A percentile compares a stretch with the other conserved stretches of the same genome.
Conservation (phyloP, 129 eudicot species). For the Flaveria ramosissima region DNA sequence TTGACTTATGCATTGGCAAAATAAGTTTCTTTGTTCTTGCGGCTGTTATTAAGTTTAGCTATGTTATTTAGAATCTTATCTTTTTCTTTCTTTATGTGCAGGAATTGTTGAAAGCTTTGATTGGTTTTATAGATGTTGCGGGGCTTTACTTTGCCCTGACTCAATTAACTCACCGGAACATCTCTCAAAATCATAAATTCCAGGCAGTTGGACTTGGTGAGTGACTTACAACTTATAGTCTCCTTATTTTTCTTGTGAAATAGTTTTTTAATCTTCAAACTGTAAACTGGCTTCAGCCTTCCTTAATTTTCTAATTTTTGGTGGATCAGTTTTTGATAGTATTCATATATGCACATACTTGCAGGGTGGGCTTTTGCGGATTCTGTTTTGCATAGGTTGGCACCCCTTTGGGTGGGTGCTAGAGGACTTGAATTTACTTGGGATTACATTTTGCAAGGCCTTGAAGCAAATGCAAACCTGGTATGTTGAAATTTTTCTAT, state of each 20-base stretch:
- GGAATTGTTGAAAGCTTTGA: slow-evolving; percentile 90
- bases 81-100: slow-evolving; percentile 26
- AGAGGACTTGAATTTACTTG: slow-evolving; percentile 97
- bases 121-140: slow-evolving; percentile 92
- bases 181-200: slow-evolving; percentile 95
- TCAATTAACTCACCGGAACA: slow-evolving; percentile 90
- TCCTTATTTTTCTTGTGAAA: slow-evolving; percentile 4
- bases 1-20: neutral
- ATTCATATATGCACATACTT: slow-evolving; percentile 18
- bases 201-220: slow-evolving; percentile 99
- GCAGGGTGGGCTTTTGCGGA: slow-evolving; percentile 99
- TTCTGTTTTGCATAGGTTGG: slow-evolving; percentile 88
- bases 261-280: neutral
- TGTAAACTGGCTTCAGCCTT: neutral
- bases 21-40: slow-evolving; percentile 6
- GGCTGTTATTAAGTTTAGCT: neutral
- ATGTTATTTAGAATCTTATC: neutral
- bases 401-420: slow-evolving; percentile 99
- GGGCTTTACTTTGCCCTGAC: slow-evolving; percentile 98
- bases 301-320: neutral
- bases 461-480: slow-evolving; percentile 98
- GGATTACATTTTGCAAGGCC: slow-evolving; percentile 95
- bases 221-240: slow-evolving; percentile 31
- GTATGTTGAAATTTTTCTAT: slow-evolving; percentile 37
- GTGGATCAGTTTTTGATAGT: neutral